These are phyloP conservation scores for Paxillus ammoniavirescens DNA, from an alignment of 768 basidiomycete species.

Conservation along the genomic window DNA sequence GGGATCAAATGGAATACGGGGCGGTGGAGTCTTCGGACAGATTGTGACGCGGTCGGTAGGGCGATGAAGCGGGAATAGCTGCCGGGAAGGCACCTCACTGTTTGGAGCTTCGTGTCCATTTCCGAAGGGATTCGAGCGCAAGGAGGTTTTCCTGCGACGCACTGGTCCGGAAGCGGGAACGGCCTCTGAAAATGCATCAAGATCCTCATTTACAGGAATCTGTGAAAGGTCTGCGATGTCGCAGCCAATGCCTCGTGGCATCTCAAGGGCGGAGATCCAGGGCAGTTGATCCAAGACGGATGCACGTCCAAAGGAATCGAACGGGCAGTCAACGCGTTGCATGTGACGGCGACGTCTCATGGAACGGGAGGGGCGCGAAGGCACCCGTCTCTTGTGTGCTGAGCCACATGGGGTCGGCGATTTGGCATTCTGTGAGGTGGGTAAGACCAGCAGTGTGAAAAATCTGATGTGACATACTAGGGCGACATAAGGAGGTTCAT, in stretches of 20 bases:
- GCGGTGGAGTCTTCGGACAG: constrained; percentile 34
- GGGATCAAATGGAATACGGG: constrained; percentile 41
- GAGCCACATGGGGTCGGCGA: constrained; percentile 38
- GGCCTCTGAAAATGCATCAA: constrained; percentile 17
- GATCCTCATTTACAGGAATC: constrained; percentile 35
- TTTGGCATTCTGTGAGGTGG: constrained; percentile 35
- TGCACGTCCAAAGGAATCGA: constrained; percentile 33
- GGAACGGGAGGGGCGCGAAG: constrained; percentile 38
- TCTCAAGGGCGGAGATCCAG: constrained; percentile 63
- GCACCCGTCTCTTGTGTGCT: constrained; percentile 36
- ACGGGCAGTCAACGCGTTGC: constrained; percentile 39
- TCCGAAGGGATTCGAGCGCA: constrained; percentile 48
- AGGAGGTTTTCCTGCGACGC: constrained; percentile 54
- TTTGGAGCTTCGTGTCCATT: constrained; percentile 20
- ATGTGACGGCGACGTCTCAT: constrained; percentile 42
- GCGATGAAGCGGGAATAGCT: constrained; percentile 30
- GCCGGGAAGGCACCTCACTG: constrained; percentile 14
- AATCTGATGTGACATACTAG: constrained; percentile 12
- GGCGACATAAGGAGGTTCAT: constrained; percentile 24
- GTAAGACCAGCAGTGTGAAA: neutral
- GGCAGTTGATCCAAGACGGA: constrained; percentile 60
- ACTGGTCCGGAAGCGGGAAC: constrained; percentile 48
- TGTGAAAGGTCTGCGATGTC: constrained; percentile 71
- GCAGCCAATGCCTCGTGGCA: constrained; percentile 42
- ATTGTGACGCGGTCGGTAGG: constrained; percentile 14